Conservation (phyloP, 495 filamentous ascomycete genomes). For the Talaromyces adpressus region DNA sequence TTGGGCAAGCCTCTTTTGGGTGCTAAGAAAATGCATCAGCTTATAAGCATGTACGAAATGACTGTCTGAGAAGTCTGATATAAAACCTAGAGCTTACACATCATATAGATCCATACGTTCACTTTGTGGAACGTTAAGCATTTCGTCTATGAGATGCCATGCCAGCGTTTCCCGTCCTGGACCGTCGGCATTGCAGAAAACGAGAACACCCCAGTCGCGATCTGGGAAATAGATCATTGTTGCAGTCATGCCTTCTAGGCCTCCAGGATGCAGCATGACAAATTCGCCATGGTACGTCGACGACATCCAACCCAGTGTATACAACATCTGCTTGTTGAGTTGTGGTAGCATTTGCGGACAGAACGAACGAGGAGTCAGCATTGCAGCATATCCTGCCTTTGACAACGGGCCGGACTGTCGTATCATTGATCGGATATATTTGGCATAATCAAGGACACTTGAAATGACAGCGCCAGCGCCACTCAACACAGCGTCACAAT, state of each 20-base stretch:
- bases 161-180: constrained; percentile 3
- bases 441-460: constrained; percentile 41
- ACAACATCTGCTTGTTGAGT: constrained; percentile 7
- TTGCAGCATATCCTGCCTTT: constrained; percentile 19
- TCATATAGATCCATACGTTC: not conserved
- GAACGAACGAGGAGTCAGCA: constrained; percentile 23
- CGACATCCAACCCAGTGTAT: constrained; percentile 14
- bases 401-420: constrained; percentile 14
- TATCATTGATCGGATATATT: constrained; percentile 33
- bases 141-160: constrained; percentile 6
- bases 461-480: constrained; percentile 44
- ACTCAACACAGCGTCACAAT: constrained; percentile 16
- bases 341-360: constrained; percentile 1
- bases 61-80: not conserved
- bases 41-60: not conserved
- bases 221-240: constrained; percentile 41
- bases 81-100: not conserved
- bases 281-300: constrained; percentile 12
- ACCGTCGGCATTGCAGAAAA: constrained; percentile 4
- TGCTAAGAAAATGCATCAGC: not conserved
- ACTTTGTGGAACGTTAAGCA: not conserved
- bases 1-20: constrained; percentile 1
- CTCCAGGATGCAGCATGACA: constrained; percentile 41
- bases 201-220: constrained; percentile 4
- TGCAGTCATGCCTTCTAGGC: constrained; percentile 86